Percentiles rank a stretch among this genome's conserved stretches.
Evolutionary conservation across 495 filamentous ascomycete species (phyloP).

Genomic region (Xylaria scruposa): DNA sequence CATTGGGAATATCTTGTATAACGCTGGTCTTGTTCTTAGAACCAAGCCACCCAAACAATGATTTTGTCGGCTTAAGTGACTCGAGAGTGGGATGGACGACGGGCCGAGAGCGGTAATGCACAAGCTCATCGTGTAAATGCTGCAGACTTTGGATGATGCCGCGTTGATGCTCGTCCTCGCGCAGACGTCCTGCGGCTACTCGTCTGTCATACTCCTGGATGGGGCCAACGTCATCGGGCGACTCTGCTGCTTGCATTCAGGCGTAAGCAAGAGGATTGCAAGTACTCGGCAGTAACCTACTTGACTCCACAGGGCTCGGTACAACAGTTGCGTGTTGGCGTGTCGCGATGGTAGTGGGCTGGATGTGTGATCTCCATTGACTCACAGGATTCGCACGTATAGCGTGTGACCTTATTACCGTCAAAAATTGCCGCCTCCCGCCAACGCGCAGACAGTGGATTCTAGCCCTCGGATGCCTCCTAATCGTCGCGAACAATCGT

Average conservation of each 20-base stretch:
- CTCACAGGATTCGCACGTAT: not conserved
- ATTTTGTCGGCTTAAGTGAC: conserved; percentile 67
- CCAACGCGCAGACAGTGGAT: conserved; percentile 21
- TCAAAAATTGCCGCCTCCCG: conserved; percentile 24
- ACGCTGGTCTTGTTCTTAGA: conserved; percentile 41
- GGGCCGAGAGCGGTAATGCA: conserved; percentile 71
- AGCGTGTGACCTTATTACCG: conserved; percentile 11
- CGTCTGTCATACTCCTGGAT: conserved; percentile 85
- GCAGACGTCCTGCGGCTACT: conserved; percentile 71
- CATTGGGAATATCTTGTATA: conserved; percentile 64
- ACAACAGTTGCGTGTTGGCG: conserved; percentile 16
- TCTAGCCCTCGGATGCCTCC: not conserved
- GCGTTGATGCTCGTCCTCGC: conserved; percentile 90
- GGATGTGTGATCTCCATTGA: conserved; percentile 13
- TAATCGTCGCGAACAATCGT: conserved; percentile 12
- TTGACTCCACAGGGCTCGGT: conserved; percentile 13
- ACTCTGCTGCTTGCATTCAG: conserved; percentile 22
- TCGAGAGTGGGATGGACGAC: conserved; percentile 81
- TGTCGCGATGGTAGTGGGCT: conserved; percentile 1
- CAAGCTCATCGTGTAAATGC: conserved; percentile 84
- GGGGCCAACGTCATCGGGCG: conserved; percentile 63
- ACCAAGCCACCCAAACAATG: conserved; percentile 76
- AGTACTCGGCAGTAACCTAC: conserved; percentile 15
- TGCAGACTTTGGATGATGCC: conserved; percentile 89
- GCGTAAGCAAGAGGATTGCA: conserved; percentile 9